Evolutionary conservation across 1,284 basidiomycete genomes (phyloP), one percentile per base, ranked within the genome.

Genomic region (Leccinum pachyderme): DNA sequence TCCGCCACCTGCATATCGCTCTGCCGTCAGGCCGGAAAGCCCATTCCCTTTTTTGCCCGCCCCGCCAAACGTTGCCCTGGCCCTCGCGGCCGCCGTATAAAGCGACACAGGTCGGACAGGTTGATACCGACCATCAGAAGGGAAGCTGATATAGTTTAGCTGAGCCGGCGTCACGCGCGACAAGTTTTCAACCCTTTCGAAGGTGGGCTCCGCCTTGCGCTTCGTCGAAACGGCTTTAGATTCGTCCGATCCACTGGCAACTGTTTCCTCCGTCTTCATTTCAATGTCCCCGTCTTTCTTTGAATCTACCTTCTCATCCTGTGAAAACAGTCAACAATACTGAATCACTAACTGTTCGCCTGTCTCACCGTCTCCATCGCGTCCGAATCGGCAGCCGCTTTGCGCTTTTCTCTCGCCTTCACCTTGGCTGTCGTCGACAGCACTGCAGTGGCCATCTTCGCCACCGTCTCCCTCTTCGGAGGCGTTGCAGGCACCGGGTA

Each of bases 381-480:
- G 54, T 91, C 91, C 8, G 83, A 85, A 56, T 90, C 90, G 8
- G 82, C 86, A 32, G 81, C 89, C 46, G 88, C 90, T 70, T 93
- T 93, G 65, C 86, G 90, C 80, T 90, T 94, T 69, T 94, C 93
- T 59, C 95, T 82, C 3, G 94, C 93, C 70, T 93, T 93, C 13
- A 91, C 91, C 73, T 93, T 95, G 0, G 93, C 94, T 1, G 95
- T 98, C 1, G 95, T 98, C 6, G 93, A 96, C 41, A 98, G 80
- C 7, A 98, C 93, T 28, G 93, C 95, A 11, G 94, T 89, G 35
- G 91, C 91, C 52, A 95, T 87, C 73, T 95, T 96, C 46, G 89
- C 84, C 39, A 92, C 87, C 2, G 90, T 81, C 75, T 96, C 94
- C 75, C 93, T 95, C 73, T 93, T 91, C 2, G 91, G 91, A 12